A percentile compares a stretch with the other conserved stretches of the same genome.
Evolutionary conservation across 108 stramenopile species (phyloP).

Genomic region (Pseudonitzschia multiseries): DNA sequence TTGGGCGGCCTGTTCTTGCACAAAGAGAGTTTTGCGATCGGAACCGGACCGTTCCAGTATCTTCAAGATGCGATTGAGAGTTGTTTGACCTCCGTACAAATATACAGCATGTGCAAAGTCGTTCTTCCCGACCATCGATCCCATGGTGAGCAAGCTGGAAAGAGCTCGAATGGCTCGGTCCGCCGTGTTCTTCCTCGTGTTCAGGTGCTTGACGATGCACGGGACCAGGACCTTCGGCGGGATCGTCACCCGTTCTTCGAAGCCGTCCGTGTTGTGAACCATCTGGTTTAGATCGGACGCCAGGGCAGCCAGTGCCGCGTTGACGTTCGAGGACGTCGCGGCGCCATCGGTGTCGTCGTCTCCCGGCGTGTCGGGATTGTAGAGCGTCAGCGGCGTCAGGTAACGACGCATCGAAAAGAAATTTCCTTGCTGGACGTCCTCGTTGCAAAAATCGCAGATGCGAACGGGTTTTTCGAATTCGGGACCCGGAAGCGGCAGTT

Average conservation of each 20-base stretch:
- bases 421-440: slow-evolving; percentile 77
- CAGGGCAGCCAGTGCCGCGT: slow-evolving; percentile 68
- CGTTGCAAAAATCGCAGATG: slow-evolving; percentile 69
- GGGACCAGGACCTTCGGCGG: slow-evolving; percentile 59
- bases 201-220: slow-evolving; percentile 64
- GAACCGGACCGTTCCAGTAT: slow-evolving; percentile 74
- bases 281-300: slow-evolving; percentile 66
- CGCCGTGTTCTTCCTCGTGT: slow-evolving; percentile 37
- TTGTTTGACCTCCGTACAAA: slow-evolving; percentile 31
- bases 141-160: slow-evolving; percentile 57
- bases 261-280: slow-evolving; percentile 39
- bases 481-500: slow-evolving; percentile 65
- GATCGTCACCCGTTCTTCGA: slow-evolving; percentile 55
- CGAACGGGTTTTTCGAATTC: slow-evolving; percentile 74
- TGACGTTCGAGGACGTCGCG: slow-evolving; percentile 48
- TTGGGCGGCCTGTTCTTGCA: slow-evolving; percentile 75
- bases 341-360: slow-evolving; percentile 27
- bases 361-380: slow-evolving; percentile 37
- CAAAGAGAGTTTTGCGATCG: slow-evolving; percentile 61
- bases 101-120: slow-evolving; percentile 45
- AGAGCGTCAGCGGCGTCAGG: slow-evolving; percentile 70
- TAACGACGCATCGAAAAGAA: slow-evolving; percentile 81
- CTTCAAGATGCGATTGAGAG: slow-evolving; percentile 54
- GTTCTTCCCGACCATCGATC: slow-evolving; percentile 52
- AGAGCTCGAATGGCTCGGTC: slow-evolving; percentile 72